Percentiles rank a stretch among this genome's conserved stretches.
Conservation (phyloP, 2,329 filamentous ascomycete genomes). For the Cercospora sesami region DNA sequence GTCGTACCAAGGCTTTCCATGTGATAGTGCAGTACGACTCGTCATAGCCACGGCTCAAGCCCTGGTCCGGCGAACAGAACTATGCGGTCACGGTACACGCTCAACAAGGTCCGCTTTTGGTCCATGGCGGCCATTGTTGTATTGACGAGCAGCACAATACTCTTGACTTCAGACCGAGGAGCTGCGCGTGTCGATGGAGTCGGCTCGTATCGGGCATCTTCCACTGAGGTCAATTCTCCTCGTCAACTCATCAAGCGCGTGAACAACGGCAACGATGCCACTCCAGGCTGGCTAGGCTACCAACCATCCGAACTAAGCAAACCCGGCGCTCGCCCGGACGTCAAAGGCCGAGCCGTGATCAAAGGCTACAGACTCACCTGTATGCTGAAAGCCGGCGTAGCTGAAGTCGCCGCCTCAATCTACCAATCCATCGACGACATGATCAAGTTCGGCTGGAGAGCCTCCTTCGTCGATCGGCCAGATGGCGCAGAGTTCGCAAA, state of each 20-base stretch:
- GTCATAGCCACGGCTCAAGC: neutral
- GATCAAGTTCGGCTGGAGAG: conserved; percentile 3
- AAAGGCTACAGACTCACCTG: conserved; percentile 6
- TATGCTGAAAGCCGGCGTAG: neutral
- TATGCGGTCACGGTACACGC: neutral
- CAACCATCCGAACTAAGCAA: neutral
- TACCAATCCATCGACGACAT: conserved; percentile 7
- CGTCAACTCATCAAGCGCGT: neutral
- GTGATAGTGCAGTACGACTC: neutral
- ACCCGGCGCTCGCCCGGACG: neutral
- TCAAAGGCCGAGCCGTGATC: conserved; percentile 4
- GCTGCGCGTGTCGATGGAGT: neutral
- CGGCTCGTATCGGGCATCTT: neutral
- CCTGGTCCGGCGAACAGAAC: neutral
- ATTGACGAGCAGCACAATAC: neutral
- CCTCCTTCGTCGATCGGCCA: conserved; percentile 3
- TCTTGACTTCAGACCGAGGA: neutral
- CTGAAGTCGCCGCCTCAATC: neutral
- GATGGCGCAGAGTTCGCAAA: neutral
- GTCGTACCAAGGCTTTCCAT: neutral
- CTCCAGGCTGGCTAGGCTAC: conserved; percentile 2
- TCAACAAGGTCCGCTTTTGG: neutral
- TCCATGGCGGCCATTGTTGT: neutral
- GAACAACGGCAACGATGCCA: conserved; percentile 1
- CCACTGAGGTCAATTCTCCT: neutral